These are phyloP conservation scores for Grosmannia clavigera DNA, from an alignment of 2,329 filamentous ascomycete genomes.

Conservation along the genomic window DNA sequence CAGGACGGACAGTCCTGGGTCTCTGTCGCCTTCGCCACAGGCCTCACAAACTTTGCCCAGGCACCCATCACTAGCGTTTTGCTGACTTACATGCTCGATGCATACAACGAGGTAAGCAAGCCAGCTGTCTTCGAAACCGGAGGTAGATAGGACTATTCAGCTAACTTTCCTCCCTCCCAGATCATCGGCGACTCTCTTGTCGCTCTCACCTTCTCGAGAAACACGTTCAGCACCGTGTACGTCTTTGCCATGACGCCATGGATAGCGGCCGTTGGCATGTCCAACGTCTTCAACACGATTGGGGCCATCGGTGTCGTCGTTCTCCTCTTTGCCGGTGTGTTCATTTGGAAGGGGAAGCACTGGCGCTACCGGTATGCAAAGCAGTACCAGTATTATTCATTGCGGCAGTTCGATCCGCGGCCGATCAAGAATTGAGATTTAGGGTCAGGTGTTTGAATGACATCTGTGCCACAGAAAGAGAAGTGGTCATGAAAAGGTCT, in stretches of 20 bases:
- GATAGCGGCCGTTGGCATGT: conserved; percentile 4
- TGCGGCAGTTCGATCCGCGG: conserved; percentile 7
- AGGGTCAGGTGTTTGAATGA: no score
- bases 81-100: conserved; percentile 6
- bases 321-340: conserved; percentile 6
- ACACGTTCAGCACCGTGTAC: conserved; percentile 4
- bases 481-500: no score
- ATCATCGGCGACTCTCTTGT: conserved; percentile 6
- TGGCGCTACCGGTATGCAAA: conserved; percentile 3
- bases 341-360: conserved; percentile 8
- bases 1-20: conserved; percentile 1
- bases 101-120: conserved; percentile 3
- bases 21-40: conserved; percentile 2
- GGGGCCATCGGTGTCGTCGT: conserved; percentile 6
- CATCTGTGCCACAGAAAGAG: no score
- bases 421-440: conserved; percentile 3
- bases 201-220: conserved; percentile 1
- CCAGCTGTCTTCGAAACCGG: not conserved
- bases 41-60: conserved; percentile 2
- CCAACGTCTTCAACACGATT: conserved; percentile 10
- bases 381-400: conserved; percentile 2
- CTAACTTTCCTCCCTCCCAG: not conserved
- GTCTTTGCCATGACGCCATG: conserved; percentile 5
- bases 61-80: not conserved
- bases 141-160: not conserved